phyloP scores from a whole-genome alignment of 257 asterid genomes.

The Eucommia ulmoides region DNA sequence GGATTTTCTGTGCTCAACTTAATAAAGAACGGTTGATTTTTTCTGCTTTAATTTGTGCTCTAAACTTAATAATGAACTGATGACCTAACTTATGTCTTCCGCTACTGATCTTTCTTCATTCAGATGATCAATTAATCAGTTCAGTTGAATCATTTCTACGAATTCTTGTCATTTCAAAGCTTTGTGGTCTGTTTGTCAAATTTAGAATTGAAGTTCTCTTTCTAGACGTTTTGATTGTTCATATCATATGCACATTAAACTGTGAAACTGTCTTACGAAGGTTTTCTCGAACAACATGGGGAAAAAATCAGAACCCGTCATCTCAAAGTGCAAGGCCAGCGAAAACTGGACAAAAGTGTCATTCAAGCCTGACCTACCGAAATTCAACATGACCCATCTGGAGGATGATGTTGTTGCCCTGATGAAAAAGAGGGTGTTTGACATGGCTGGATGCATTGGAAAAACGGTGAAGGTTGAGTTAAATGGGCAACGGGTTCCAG shows the following conservation, averaged over 20 bases:
- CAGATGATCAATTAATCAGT: no score
- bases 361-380: slow-evolving; percentile 83
- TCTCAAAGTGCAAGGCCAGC: slow-evolving; percentile 57
- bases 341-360: slow-evolving; percentile 95
- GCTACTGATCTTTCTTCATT: no score
- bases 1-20: no score
- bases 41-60: no score
- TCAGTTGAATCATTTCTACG: no score
- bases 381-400: slow-evolving; percentile 71
- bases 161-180: no score
- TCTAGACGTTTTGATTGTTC: neutral
- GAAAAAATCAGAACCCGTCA: slow-evolving; percentile 55
- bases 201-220: no score
- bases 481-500: slow-evolving; percentile 57
- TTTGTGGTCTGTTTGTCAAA: no score
- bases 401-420: slow-evolving; percentile 91
- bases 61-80: no score
- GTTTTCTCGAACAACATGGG: slow-evolving; percentile 92
- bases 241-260: neutral
- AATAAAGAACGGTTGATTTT: no score
- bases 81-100: no score
- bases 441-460: slow-evolving; percentile 87
- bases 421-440: slow-evolving; percentile 92
- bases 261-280: slow-evolving; percentile 21
- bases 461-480: slow-evolving; percentile 83